phyloP scores from a whole-genome alignment of 768 basidiomycete species.

The Rhodotorula diobovata region DNA sequence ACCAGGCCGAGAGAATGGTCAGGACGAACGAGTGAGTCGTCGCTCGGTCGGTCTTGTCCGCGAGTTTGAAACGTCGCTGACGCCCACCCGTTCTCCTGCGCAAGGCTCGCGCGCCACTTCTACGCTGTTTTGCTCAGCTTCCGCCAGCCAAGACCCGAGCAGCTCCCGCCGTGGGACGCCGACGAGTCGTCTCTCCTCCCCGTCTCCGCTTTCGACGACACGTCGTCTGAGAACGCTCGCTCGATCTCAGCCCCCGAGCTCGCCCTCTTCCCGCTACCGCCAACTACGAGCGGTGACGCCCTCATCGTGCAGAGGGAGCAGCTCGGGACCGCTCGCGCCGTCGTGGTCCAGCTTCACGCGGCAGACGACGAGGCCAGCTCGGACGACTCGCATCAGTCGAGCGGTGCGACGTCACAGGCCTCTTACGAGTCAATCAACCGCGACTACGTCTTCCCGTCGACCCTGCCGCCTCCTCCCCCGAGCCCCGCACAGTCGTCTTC shows the following conservation, averaged over 20 bases:
- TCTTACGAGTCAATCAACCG: conserved; percentile 2
- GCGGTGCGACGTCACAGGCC: no score
- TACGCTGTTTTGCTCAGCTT: conserved; percentile 16
- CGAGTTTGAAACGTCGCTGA: neutral
- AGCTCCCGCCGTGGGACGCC: neutral
- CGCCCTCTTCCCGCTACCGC: neutral
- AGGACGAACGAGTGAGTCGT: neutral
- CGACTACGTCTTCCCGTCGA: neutral
- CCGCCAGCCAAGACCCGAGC: neutral
- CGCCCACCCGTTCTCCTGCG: no score
- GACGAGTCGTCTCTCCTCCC: neutral
- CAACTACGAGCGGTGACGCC: neutral
- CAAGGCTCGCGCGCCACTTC: conserved; percentile 15
- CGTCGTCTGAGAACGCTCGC: neutral
- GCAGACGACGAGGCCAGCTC: no score
- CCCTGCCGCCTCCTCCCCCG: neutral
- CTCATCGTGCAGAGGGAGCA: neutral
- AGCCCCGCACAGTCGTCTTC: neutral
- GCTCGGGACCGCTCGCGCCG: neutral
- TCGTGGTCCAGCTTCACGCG: neutral
- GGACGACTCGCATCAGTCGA: no score
- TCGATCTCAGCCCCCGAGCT: neutral
- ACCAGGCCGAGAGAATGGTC: neutral
- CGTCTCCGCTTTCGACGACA: neutral
- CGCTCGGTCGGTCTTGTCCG: neutral